Evolutionary conservation across 129 eudicot species (phyloP).

Genomic region (Chrysanthemum lavandulifolium): DNA sequence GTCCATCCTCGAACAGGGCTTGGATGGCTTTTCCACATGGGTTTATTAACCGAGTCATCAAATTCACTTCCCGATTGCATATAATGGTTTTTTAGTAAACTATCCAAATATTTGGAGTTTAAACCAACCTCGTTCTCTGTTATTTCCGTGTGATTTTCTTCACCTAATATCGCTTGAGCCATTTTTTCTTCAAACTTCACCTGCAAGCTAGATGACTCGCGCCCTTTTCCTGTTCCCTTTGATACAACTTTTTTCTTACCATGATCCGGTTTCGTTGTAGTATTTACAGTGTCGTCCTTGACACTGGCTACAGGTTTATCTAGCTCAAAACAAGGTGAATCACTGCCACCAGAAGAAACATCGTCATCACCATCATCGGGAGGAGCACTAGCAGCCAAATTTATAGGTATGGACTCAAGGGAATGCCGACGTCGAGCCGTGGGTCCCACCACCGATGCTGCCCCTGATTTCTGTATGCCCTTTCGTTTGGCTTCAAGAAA

Average conservation of each 20-base stretch:
- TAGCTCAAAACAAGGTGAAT: slow-evolving; percentile 80
- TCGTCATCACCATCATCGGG: slow-evolving; percentile 61
- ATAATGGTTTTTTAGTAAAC: slow-evolving; percentile 64
- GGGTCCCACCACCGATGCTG: slow-evolving; percentile 25
- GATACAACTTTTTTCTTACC: slow-evolving; percentile 37
- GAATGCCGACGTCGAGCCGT: slow-evolving; percentile 46
- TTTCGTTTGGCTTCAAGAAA: slow-evolving; percentile 52
- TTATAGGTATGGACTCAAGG: slow-evolving; percentile 80
- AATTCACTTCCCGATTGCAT: slow-evolving; percentile 50
- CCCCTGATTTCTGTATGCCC: slow-evolving; percentile 17
- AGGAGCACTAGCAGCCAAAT: slow-evolving; percentile 76
- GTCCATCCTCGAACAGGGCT: slow-evolving; percentile 88
- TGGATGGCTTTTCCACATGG: slow-evolving; percentile 59
- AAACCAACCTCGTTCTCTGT: slow-evolving; percentile 40
- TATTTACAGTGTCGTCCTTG: slow-evolving; percentile 24
- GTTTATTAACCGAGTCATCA: slow-evolving; percentile 37
- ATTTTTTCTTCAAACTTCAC: slow-evolving; percentile 82
- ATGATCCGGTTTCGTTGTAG: slow-evolving; percentile 30
- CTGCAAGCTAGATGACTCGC: slow-evolving; percentile 59
- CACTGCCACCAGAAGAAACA: slow-evolving; percentile 59
- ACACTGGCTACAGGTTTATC: slow-evolving; percentile 43
- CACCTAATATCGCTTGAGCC: slow-evolving; percentile 59
- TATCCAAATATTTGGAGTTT: slow-evolving; percentile 61
- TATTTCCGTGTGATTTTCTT: slow-evolving; percentile 43
- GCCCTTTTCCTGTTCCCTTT: slow-evolving; percentile 2